A percentile compares a stretch with the other conserved stretches of the same genome.
phyloP scores from a whole-genome alignment of 805 yeast species.

The Lipomyces spencermartinsiae region DNA sequence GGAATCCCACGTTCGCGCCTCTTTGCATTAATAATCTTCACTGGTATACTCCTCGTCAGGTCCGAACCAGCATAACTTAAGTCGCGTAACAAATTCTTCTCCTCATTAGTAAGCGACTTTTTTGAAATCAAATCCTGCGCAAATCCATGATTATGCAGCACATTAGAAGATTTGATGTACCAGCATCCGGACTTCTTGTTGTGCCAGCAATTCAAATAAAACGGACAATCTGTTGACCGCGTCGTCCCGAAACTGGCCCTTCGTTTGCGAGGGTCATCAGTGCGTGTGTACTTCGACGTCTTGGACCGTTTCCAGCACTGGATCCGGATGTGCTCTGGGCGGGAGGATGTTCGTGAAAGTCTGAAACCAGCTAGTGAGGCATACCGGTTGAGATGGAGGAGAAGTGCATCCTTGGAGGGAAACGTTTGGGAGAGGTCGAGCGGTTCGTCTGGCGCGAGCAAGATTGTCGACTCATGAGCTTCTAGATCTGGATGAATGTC shows the following conservation, averaged over 20 bases:
- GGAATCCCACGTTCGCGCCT: slow-evolving; percentile 30
- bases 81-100: slow-evolving; percentile 21
- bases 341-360: slow-evolving; percentile 34
- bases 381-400: slow-evolving; percentile 29
- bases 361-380: slow-evolving; percentile 31
- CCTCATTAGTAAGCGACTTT: slow-evolving; percentile 28
- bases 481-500: slow-evolving; percentile 7
- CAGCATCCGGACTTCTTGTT: slow-evolving; percentile 35
- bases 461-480: neutral
- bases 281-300: slow-evolving; percentile 34
- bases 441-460: slow-evolving; percentile 25
- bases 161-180: slow-evolving; percentile 34
- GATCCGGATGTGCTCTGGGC: slow-evolving; percentile 37
- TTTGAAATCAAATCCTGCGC: slow-evolving; percentile 27
- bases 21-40: slow-evolving; percentile 33
- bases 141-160: slow-evolving; percentile 31
- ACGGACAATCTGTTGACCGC: slow-evolving; percentile 35
- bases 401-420: slow-evolving; percentile 34
- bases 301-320: slow-evolving; percentile 38
- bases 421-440: slow-evolving; percentile 29
- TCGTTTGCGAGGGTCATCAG: slow-evolving; percentile 22
- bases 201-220: slow-evolving; percentile 36
- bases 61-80: slow-evolving; percentile 34
- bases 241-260: slow-evolving; percentile 32
- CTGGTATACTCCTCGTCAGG: slow-evolving; percentile 30